A percentile compares a stretch with the other conserved stretches of the same genome.
These are phyloP conservation scores for Guadua angustifolia DNA, from an alignment of 176 grass and related monocot genomes.

Conservation along the genomic window DNA sequence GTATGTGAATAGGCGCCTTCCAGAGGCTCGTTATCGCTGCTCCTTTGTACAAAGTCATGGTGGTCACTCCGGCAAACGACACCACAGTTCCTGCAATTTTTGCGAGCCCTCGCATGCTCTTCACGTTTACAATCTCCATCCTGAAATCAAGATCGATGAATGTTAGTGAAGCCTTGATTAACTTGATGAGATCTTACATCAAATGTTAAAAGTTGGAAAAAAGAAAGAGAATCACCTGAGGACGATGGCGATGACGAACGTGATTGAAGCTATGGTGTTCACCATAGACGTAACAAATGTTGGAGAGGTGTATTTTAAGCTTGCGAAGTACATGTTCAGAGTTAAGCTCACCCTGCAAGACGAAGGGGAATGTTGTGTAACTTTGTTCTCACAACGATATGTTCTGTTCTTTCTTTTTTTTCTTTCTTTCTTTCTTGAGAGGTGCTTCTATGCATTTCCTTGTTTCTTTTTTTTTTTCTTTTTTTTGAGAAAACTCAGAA, in stretches of 20 bases:
- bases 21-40: slow-evolving; percentile 47
- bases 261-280: slow-evolving; percentile 77
- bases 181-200: neutral
- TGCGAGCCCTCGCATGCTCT: slow-evolving; percentile 57
- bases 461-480: too few relatives aligned
- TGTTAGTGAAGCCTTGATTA: neutral
- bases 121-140: slow-evolving; percentile 76
- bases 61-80: slow-evolving; percentile 78
- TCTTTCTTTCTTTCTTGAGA: too few relatives aligned
- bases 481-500: neutral
- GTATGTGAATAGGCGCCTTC: slow-evolving; percentile 61
- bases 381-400: neutral
- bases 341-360: slow-evolving; percentile 72
- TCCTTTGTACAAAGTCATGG: slow-evolving; percentile 93
- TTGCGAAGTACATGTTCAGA: slow-evolving; percentile 94
- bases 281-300: slow-evolving; percentile 76
- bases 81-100: slow-evolving; percentile 71
- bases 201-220: neutral
- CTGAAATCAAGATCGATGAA: slow-evolving; percentile 33
- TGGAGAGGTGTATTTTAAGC: slow-evolving; percentile 83
- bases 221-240: slow-evolving; percentile 44
- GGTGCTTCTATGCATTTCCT: too few relatives aligned
- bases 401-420: neutral
- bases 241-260: slow-evolving; percentile 82
- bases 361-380: slow-evolving; percentile 14